These are phyloP conservation scores for Phyllosticta citrichinensis DNA, from an alignment of 2,329 filamentous ascomycete species.

Conservation along the genomic window DNA sequence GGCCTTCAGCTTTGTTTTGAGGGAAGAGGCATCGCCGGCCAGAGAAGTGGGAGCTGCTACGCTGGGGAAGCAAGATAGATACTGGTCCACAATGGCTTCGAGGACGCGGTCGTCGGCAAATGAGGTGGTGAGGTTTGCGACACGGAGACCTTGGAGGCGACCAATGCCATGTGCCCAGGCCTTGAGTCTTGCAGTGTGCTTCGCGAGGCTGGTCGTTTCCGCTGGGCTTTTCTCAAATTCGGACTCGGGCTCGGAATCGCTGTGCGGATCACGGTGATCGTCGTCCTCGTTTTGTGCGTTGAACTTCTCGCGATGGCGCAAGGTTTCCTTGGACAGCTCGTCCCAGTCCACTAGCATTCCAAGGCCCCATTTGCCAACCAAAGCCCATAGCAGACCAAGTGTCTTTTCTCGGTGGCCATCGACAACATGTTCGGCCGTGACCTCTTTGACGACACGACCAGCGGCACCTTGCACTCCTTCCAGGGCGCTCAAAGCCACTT, in stretches of 20 bases:
- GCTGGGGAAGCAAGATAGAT: constrained; percentile 35
- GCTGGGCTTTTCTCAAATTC: constrained; percentile 16
- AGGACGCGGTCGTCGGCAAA: constrained; percentile 48
- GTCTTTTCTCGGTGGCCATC: constrained; percentile 46
- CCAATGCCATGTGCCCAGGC: constrained; percentile 47
- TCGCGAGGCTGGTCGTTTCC: constrained; percentile 22
- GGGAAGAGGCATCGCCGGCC: constrained; percentile 7
- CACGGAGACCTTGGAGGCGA: constrained; percentile 32
- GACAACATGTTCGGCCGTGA: constrained; percentile 45
- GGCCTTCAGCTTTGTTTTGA: constrained; percentile 29
- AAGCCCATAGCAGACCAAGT: constrained; percentile 48
- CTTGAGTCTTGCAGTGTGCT: constrained; percentile 37
- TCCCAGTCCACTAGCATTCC: constrained; percentile 44
- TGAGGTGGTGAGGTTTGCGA: constrained; percentile 48
- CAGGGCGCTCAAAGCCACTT: constrained; percentile 46
- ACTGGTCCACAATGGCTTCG: constrained; percentile 47
- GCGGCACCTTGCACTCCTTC: constrained; percentile 32
- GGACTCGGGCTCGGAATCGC: constrained; percentile 23
- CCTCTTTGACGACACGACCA: constrained; percentile 30
- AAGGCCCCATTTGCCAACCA: constrained; percentile 49
- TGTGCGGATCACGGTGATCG: constrained; percentile 11
- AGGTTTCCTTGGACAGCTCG: constrained; percentile 43
- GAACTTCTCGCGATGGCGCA: constrained; percentile 29
- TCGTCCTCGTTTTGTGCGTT: constrained; percentile 21
- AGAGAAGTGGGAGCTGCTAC: constrained; percentile 12